Conservation (phyloP, 495 filamentous ascomycete species). For the Pseudevernia furfuracea region DNA sequence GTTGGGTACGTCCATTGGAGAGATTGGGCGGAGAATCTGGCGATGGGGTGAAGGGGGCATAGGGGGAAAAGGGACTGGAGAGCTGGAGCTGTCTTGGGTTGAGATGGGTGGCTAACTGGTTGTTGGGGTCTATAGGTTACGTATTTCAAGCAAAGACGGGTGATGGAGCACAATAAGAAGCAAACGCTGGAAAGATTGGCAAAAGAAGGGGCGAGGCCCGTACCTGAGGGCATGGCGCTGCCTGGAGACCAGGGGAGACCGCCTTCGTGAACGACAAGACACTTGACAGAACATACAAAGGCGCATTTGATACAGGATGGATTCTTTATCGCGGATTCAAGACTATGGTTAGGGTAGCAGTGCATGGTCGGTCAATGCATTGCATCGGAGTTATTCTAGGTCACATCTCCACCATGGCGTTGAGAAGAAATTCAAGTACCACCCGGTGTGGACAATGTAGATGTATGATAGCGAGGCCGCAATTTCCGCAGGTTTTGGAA, state of each 20-base stretch:
- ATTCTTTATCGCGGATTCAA: background rate
- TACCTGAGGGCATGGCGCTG: slow-evolving; percentile 46
- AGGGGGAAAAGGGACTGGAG: background rate
- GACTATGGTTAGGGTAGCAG: background rate
- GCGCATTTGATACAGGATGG: background rate
- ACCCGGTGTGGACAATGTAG: background rate
- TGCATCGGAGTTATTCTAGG: slow-evolving; percentile 1
- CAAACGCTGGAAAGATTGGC: slow-evolving; percentile 69
- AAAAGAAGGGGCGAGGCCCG: slow-evolving; percentile 60
- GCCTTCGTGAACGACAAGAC: background rate
- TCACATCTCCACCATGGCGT: slow-evolving; percentile 4
- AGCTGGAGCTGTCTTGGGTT: background rate
- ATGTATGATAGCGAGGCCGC: background rate
- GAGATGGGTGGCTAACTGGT: background rate
- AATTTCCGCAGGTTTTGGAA: background rate
- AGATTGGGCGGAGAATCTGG: background rate
- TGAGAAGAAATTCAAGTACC: background rate
- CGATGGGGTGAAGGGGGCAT: background rate
- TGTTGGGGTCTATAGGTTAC: slow-evolving; percentile 54
- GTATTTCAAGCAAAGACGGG: slow-evolving; percentile 93
- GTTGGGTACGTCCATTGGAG: slow-evolving; percentile 61
- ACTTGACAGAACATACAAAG: background rate
- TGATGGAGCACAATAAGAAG: slow-evolving; percentile 82
- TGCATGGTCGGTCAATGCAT: slow-evolving; percentile 5
- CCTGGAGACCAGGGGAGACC: slow-evolving; percentile 20